These are phyloP conservation scores for Naganishia vishniacii DNA, from an alignment of 768 basidiomycete genomes.

Conservation along the genomic window DNA sequence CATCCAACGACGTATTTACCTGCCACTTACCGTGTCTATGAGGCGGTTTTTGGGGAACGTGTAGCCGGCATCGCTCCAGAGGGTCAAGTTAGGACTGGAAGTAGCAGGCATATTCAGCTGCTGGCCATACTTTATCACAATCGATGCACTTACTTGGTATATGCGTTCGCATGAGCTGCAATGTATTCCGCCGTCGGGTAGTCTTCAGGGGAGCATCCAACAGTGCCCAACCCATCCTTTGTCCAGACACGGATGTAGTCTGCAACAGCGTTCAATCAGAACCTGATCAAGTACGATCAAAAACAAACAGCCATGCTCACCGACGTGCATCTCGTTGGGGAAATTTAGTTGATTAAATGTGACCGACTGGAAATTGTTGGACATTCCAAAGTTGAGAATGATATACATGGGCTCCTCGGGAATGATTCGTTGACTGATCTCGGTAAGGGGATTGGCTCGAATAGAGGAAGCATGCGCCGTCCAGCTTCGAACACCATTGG, in stretches of 20 bases:
- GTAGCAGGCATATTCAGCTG: neutral
- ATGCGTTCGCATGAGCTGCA: constrained; percentile 56
- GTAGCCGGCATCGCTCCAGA: constrained; percentile 59
- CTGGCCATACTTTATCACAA: neutral
- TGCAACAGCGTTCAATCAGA: neutral
- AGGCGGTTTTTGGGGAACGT: constrained; percentile 56
- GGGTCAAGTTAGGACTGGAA: constrained; percentile 25
- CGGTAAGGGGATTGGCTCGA: constrained; percentile 57
- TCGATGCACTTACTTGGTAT: constrained; percentile 53
- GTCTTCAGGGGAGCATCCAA: constrained; percentile 73
- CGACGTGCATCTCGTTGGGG: constrained; percentile 77
- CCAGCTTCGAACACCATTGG: constrained; percentile 41
- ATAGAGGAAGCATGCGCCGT: constrained; percentile 62
- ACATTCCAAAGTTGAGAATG: constrained; percentile 77
- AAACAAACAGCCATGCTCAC: neutral
- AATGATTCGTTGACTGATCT: constrained; percentile 65
- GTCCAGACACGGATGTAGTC: constrained; percentile 69
- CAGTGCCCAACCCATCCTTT: constrained; percentile 58
- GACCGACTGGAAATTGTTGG: constrained; percentile 46
- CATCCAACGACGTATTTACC: neutral
- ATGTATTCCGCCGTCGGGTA: constrained; percentile 74
- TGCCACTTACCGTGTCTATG: constrained; percentile 24
- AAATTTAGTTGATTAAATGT: constrained; percentile 53
- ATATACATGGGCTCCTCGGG: constrained; percentile 83
- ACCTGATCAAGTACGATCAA: too few relatives aligned